phyloP scores from a whole-genome alignment of 768 basidiomycete genomes.

The Cystofilobasidium capitatum region DNA sequence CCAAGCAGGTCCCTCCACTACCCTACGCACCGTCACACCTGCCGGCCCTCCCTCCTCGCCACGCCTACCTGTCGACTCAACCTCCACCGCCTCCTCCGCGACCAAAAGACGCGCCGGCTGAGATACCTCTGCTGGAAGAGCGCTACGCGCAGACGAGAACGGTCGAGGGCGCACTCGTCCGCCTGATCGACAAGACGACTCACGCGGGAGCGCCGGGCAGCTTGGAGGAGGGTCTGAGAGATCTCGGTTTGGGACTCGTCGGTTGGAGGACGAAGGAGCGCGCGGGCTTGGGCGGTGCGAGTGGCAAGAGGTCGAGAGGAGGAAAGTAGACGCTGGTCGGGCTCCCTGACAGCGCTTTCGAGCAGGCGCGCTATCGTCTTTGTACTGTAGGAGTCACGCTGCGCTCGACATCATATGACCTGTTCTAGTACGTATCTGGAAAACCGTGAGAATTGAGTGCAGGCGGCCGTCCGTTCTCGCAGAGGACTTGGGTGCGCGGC shows the following conservation, averaged over 20 bases:
- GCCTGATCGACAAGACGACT: neutral
- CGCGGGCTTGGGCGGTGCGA: neutral
- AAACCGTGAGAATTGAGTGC: no score
- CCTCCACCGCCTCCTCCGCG: neutral
- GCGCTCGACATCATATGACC: no score
- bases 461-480: no score
- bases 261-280: neutral
- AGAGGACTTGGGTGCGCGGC: no score
- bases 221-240: neutral
- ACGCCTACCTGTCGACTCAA: neutral
- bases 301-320: no score
- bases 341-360: no score
- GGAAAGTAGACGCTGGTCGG: no score
- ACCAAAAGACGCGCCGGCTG: neutral
- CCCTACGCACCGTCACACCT: neutral
- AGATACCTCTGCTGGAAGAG: neutral
- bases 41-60: neutral
- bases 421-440: no score
- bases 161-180: constrained; percentile 2
- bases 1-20: neutral
- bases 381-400: no score
- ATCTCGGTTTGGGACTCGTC: neutral
- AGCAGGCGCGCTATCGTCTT: no score
- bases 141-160: neutral
- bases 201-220: neutral